Evolutionary conservation across 768 basidiomycete species (phyloP), one percentile per base, ranked within the genome.

Genomic region (Podaxis sp.): DNA sequence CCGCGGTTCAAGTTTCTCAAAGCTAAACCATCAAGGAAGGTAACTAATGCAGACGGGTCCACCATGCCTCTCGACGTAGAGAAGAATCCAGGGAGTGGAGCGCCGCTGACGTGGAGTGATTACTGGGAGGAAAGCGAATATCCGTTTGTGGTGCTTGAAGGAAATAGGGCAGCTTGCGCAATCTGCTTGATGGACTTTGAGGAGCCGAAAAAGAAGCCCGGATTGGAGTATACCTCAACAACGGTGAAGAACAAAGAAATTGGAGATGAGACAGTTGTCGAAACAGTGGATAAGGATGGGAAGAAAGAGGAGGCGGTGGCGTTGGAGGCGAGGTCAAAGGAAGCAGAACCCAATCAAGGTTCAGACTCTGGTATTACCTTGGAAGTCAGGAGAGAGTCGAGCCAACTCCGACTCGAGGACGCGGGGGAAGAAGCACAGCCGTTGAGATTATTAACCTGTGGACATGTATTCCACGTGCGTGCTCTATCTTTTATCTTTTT

Each of bases 401-500:
- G 73, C 87, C 62, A 83, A 77, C 64, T 78, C 13, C 61, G 47
- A 19, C 61, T 93, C 55, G 76, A 82, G 65, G 90, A 93, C 71
- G 89, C 89, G 2, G 90, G 91, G 8, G 85, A 88, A 61, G 90
- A 89, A 0, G 80, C 88, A 1, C 89, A 93, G 63, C 91, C 91
- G 4, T 73, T 96, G 66, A 79, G 94, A 69, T 72, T 93, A 41
- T 73, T 95, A 55, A 79, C 79, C 2, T 96, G 94, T 66, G 89
- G 89, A 2, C 94, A 96, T 79, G 91, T 91, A 52, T 96, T 94
- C 75, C 94, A 96, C 76, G 93, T 94, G 65, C 73, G 91, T 78
- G 3, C 36, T 22, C 55, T 33, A 12, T 61, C 29, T 38, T 57
- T n/a, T 12, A 19, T 54, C 54, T 33, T 15, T 36, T n/a, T 24